Evolutionary conservation across 1,139 yeast species (phyloP).

Genomic region (Geotrichum fermentans): DNA sequence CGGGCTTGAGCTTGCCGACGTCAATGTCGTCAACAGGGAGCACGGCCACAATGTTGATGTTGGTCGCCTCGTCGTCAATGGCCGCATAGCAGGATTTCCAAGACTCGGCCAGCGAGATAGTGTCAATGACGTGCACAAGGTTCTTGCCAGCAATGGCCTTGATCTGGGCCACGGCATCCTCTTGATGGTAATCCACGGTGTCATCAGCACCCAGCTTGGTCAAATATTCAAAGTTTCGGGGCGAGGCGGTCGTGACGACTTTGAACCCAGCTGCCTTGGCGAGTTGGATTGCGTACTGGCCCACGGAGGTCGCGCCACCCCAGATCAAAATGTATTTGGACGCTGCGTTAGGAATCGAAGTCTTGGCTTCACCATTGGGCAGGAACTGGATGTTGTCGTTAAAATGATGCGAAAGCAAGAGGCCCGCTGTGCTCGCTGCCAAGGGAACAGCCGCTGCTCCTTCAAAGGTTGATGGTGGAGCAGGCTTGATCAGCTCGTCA

Average conservation of each 20-base stretch:
- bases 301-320: conserved; percentile 61
- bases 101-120: conserved; percentile 41
- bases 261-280: conserved; percentile 49
- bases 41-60: conserved; percentile 6
- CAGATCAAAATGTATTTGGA: conserved; percentile 45
- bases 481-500: conserved; percentile 21
- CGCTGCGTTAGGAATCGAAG: conserved; percentile 8
- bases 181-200: conserved; percentile 56
- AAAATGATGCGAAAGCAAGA: conserved; percentile 28
- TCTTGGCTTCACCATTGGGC: conserved; percentile 12
- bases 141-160: conserved; percentile 41
- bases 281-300: conserved; percentile 51
- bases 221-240: conserved; percentile 43
- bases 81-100: conserved; percentile 8
- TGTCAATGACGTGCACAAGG: conserved; percentile 54
- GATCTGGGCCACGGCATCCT: conserved; percentile 50
- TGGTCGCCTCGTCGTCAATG: not conserved
- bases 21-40: conserved; percentile 5
- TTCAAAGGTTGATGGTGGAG: conserved; percentile 43
- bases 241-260: conserved; percentile 54
- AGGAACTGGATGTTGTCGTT: conserved; percentile 32
- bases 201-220: conserved; percentile 55
- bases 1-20: conserved; percentile 1
- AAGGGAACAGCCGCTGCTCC: conserved; percentile 50
- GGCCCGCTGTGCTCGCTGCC: conserved; percentile 41